Evolutionary conservation across 345 rosid species (phyloP), one percentile per base, ranked within the genome.

Genomic region (Euphorbia lathyris): DNA sequence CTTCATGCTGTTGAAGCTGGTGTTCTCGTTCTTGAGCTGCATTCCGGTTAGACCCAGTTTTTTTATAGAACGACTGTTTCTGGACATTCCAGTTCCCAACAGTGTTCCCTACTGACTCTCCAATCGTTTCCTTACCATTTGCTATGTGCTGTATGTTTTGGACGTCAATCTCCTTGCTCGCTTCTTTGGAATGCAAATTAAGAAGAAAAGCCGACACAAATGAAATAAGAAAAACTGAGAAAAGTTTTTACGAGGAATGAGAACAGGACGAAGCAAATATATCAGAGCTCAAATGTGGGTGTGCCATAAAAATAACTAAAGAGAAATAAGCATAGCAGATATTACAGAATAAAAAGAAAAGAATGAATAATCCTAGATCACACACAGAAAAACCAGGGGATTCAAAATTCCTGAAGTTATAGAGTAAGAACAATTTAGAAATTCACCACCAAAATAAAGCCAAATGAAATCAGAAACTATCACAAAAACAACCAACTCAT

Each of bases 61-160:
- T 82, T 25, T 77, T 78, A 76, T 81, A 73, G 47, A 86, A 81
- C 53, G 52, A 50, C 58, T 82, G 76, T 75, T 65, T 90, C 77
- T 85, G 82, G 61, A 9, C 72, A 70, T 80, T 81, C 96, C 96
- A 95, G 51, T 80, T 70, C 73, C 77, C 97, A 42, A 69, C 66
- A 43, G 84, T 50, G 63, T 74, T 84, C 75, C 68, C 86, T 76
- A 84, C 43, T 69, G 32, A 74, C 43, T 83, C 85, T 30, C 86
- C 87, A 36, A 86, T 36, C 47, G 66, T 66, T 66, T 80, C 82
- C 77, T 77, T 78, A 47, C 81, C 86, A 34, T 78, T 79, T 14
- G 85, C 55, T 79, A 91, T 83, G 78, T 89, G 93, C 76, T 74
- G 77, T 73, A 94, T 79, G 77, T 85, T 76, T 60, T 81, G 80